phyloP scores from a whole-genome alignment of 1,139 yeast genomes.

The Suhomyces bolitotheri region DNA sequence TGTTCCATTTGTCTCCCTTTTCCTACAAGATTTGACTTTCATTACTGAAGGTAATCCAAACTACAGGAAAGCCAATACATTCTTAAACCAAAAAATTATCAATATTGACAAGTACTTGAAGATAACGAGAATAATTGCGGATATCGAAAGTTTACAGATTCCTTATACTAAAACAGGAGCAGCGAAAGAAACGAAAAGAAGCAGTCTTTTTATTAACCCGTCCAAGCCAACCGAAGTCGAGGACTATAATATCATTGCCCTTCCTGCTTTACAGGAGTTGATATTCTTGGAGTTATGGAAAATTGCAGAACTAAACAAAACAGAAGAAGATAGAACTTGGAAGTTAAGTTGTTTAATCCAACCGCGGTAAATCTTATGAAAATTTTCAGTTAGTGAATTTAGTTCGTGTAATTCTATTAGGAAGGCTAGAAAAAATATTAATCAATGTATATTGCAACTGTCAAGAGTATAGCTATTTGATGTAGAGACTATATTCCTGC shows the following conservation, averaged over 20 bases:
- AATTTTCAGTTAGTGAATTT: too few relatives aligned
- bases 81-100: conserved; percentile 60
- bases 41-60: conserved; percentile 85
- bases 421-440: too few relatives aligned
- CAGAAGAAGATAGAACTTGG: conserved; percentile 72
- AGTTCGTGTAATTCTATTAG: too few relatives aligned
- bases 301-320: conserved; percentile 57
- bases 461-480: too few relatives aligned
- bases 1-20: conserved; percentile 84
- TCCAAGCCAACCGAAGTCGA: conserved; percentile 9
- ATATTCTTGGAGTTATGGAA: conserved; percentile 70
- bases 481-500: too few relatives aligned
- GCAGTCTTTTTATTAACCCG: conserved; percentile 23
- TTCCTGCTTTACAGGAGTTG: conserved; percentile 60
- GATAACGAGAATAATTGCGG: conserved; percentile 73
- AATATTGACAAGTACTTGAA: conserved; percentile 83
- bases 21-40: conserved; percentile 84
- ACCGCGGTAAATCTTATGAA: conserved; percentile 38
- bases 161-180: conserved; percentile 41
- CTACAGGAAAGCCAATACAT: conserved; percentile 59
- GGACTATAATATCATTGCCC: conserved; percentile 30
- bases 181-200: conserved; percentile 21
- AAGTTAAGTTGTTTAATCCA: conserved; percentile 61
- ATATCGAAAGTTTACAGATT: conserved; percentile 74
- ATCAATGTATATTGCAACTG: too few relatives aligned